Evolutionary conservation across 257 asterid genomes (phyloP).

Genomic region (Ophiorrhiza pumila): DNA sequence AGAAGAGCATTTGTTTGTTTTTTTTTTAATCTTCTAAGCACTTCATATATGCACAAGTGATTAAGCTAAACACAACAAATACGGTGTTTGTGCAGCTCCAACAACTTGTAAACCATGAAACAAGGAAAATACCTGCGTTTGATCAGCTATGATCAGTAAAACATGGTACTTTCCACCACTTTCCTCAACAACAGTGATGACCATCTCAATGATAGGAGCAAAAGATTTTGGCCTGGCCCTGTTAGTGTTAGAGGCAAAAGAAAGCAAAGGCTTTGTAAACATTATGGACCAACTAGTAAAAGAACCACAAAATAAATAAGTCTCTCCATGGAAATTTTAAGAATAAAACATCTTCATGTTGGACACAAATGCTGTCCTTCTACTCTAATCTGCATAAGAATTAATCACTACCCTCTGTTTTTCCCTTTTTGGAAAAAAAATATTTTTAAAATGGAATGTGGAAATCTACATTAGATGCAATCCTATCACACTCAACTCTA

Average conservation of each 20-base stretch:
- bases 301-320: background rate
- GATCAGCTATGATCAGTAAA: constrained; percentile 80
- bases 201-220: constrained; percentile 88
- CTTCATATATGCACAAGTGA: background rate
- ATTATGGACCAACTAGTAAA: background rate
- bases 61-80: background rate
- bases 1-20: too few species aligned
- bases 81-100: background rate
- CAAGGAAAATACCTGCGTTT: constrained; percentile 56
- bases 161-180: constrained; percentile 95
- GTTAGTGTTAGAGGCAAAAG: constrained; percentile 21
- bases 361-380: background rate
- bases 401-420: background rate
- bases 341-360: background rate
- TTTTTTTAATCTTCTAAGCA: background rate
- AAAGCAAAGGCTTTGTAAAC: background rate
- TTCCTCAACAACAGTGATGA: constrained; percentile 79
- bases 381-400: background rate
- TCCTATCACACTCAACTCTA: background rate
- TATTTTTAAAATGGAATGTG: background rate
- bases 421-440: background rate
- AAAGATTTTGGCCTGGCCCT: constrained; percentile 98
- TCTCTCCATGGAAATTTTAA: background rate
- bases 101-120: background rate
- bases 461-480: background rate